Percentiles rank a stretch among this genome's conserved stretches.
These are phyloP conservation scores for Scheffersomyces parashehatae DNA, from an alignment of 1,139 yeast species.

Conservation along the genomic window DNA sequence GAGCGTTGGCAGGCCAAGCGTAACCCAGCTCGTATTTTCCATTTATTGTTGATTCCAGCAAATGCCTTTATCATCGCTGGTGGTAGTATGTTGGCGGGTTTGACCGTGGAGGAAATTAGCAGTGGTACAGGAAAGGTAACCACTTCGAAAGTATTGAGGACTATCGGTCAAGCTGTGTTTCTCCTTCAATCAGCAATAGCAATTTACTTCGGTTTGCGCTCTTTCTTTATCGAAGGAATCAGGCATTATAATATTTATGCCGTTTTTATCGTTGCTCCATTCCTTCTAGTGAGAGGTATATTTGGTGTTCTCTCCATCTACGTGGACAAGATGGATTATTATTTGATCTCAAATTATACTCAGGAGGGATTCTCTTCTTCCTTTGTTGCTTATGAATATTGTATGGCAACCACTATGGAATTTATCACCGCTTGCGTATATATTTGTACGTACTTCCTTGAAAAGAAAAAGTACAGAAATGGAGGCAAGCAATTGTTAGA, in stretches of 20 bases:
- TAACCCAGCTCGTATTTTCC: slow-evolving; percentile 16
- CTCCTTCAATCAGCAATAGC: slow-evolving; percentile 23
- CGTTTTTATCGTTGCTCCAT: slow-evolving; percentile 26
- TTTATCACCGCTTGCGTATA: slow-evolving; percentile 27
- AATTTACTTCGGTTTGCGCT: slow-evolving; percentile 14
- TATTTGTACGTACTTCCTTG: slow-evolving; percentile 17
- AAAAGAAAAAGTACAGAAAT: slow-evolving; percentile 1
- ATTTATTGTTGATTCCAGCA: slow-evolving; percentile 31
- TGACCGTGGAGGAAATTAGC: slow-evolving; percentile 12
- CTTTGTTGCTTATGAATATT: slow-evolving; percentile 35
- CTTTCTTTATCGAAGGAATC: no score
- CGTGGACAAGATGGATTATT: slow-evolving; percentile 32
- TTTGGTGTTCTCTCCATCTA: slow-evolving; percentile 33
- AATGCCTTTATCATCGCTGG: slow-evolving; percentile 38
- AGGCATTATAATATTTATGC: slow-evolving; percentile 14
- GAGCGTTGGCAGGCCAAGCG: slow-evolving; percentile 1
- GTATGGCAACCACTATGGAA: slow-evolving; percentile 40
- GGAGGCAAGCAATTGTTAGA: background rate
- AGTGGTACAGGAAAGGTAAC: slow-evolving; percentile 10
- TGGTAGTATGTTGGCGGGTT: slow-evolving; percentile 31
- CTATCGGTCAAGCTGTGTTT: slow-evolving; percentile 34
- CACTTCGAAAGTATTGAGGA: slow-evolving; percentile 30
- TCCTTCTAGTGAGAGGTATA: slow-evolving; percentile 30
- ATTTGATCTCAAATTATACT: slow-evolving; percentile 26
- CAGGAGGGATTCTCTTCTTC: slow-evolving; percentile 15